Evolutionary conservation across 2,329 filamentous ascomycete genomes (phyloP).

Genomic region (Bimuria novae-zelandiae): DNA sequence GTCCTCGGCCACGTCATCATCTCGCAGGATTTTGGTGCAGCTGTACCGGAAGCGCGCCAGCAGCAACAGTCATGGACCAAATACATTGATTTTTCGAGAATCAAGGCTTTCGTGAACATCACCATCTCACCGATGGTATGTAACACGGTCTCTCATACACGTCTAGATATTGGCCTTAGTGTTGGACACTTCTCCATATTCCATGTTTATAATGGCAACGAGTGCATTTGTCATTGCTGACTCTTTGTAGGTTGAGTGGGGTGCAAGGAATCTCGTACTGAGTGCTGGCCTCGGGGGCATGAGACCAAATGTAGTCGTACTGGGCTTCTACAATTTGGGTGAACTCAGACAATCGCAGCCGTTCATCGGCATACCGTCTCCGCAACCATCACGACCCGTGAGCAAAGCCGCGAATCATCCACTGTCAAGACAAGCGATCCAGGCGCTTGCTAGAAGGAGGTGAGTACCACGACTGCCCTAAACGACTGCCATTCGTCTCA

Average conservation of each 20-base stretch:
- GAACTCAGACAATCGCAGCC: constrained; percentile 69
- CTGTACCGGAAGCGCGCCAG: constrained; percentile 78
- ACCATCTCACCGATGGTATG: constrained; percentile 72
- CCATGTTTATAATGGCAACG: background rate
- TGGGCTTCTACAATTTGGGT: constrained; percentile 80
- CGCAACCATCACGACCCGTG: constrained; percentile 43
- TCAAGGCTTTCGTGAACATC: constrained; percentile 89
- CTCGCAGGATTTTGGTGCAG: constrained; percentile 76
- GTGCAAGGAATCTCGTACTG: constrained; percentile 78
- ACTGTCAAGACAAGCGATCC: constrained; percentile 40
- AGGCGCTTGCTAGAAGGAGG: constrained; percentile 37
- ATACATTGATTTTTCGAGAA: constrained; percentile 82
- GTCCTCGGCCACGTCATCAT: constrained; percentile 88
- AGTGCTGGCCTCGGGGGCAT: constrained; percentile 84
- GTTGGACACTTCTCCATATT: background rate
- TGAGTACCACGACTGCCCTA: no score
- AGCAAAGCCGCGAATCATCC: constrained; percentile 33
- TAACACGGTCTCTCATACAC: background rate
- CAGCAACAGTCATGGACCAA: constrained; percentile 85
- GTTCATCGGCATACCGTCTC: constrained; percentile 60
- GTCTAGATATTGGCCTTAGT: background rate
- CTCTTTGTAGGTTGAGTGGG: constrained; percentile 67
- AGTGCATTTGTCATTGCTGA: background rate
- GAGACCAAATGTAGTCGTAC: constrained; percentile 83
- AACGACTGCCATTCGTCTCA: no score